Evolutionary conservation across 2,329 filamentous ascomycete species (phyloP), one percentile per base, ranked within the genome.

Genomic region (Aspergillus ustus): DNA sequence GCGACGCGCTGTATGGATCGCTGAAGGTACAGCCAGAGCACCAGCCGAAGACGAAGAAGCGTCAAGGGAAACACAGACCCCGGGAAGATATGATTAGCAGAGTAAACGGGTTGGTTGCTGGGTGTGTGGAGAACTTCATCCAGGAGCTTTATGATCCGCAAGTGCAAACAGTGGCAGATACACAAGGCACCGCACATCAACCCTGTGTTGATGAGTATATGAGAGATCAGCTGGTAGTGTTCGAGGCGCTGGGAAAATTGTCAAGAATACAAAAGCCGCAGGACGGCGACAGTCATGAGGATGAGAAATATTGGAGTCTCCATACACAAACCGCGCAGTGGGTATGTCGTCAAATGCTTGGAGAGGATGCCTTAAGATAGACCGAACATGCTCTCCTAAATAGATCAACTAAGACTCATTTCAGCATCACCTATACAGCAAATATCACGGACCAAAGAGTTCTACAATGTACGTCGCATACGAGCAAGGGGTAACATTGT

Each of bases 221-320:
- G 80, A 75, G 83, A 48, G 86, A 88, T 70, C 86, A 88, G 67
- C 65, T 88, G 28, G 82, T 87, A 1, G 78, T 88, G 0, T 88
- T 86, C 60, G 84, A 87, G 68, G 83, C 83, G 17, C 71, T 89
- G 20, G 83, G 84, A 4, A 66, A 73, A 70, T 69, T n/a, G 69
- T 72, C 20, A 2, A 63, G 34, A 31, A 31, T 46, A 53, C 25
- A 5, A 28, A 53, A 25, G 57, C 17, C 17, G 13, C 22, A 52
- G 25, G 61, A 61, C 19, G 66, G 22, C 48, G 34, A 61, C 25
- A 67, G 66, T 63, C 46, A 56, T 20, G 72, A 73, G 59, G 71
- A 73, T 45, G 67, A 71, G 46, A 62, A 65, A 57, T 70, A 73
- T 56, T 73, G 70, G 72, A 79, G 74, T 65, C 66, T 80, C 20